Conservation (phyloP, 2,329 filamentous ascomycete species). For the Botrytis medusae region DNA sequence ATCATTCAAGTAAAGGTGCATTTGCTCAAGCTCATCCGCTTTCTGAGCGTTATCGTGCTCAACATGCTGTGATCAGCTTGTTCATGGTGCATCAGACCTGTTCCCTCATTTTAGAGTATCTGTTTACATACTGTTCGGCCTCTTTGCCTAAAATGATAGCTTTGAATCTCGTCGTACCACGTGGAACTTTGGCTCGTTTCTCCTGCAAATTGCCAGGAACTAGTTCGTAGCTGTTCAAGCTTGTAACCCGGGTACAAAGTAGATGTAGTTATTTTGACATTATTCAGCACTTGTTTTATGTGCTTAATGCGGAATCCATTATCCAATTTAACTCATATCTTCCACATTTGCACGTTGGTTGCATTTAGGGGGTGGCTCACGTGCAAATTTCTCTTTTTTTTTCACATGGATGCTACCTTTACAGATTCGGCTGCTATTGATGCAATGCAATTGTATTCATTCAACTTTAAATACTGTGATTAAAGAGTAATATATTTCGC, state of each 20-base stretch:
- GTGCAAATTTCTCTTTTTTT: neutral
- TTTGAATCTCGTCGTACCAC: rapidly evolving
- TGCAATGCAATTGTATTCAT: neutral
- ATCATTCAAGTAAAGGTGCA: neutral
- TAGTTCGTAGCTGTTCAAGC: neutral
- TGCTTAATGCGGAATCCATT: neutral
- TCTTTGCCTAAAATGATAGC: neutral
- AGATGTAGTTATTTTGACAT: neutral
- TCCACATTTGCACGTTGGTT: neutral
- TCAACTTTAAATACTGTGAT: neutral
- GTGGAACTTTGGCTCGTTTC: neutral
- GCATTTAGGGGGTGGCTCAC: neutral
- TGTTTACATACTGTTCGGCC: neutral
- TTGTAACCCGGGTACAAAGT: neutral
- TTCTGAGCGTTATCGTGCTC: neutral
- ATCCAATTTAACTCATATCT: neutral
- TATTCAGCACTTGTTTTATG: neutral
- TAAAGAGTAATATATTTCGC: rapidly evolving
- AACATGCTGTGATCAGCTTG: too few species aligned
- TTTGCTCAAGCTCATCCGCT: neutral
- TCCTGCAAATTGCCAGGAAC: neutral
- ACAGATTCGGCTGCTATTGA: neutral
- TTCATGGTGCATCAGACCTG: neutral
- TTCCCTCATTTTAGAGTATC: neutral
- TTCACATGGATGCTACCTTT: neutral